These are phyloP conservation scores for Sphagnum magellanicum DNA, from an alignment of 228 moss, liverwort and hornwort genomes.

Conservation along the genomic window DNA sequence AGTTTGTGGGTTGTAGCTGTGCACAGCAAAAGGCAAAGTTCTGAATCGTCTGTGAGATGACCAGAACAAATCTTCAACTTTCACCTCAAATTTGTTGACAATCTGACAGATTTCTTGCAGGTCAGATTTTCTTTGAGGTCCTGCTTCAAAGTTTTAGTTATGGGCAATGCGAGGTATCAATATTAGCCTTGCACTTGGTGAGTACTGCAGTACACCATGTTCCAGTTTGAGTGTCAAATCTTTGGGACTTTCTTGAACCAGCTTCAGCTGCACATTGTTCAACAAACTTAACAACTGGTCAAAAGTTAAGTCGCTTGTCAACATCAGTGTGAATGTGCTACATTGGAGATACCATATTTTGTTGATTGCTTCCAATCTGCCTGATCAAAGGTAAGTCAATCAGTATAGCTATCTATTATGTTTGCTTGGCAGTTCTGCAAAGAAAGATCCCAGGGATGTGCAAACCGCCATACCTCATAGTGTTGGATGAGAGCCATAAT, in stretches of 20 bases:
- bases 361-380: neutral
- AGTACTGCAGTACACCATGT: slow-evolving; percentile 12
- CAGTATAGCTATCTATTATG: neutral
- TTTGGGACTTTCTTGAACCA: slow-evolving; percentile 2
- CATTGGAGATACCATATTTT: too few relatives aligned
- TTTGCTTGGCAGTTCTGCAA: neutral
- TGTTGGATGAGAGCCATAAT: slow-evolving; percentile 23
- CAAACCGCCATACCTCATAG: slow-evolving; percentile 15
- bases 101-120: too few relatives aligned
- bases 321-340: neutral
- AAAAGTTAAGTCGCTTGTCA: neutral
- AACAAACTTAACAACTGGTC: neutral
- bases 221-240: slow-evolving; percentile 12
- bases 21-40: too few relatives aligned
- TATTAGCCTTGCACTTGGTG: slow-evolving; percentile 12
- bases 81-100: too few relatives aligned
- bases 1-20: too few relatives aligned
- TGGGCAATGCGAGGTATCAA: slow-evolving; percentile 3
- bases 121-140: too few relatives aligned
- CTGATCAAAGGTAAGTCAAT: too few relatives aligned
- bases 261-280: slow-evolving; percentile 9
- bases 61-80: too few relatives aligned
- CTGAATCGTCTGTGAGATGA: too few relatives aligned
- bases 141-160: too few relatives aligned
- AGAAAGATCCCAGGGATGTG: neutral